Percentiles rank a stretch among this genome's conserved stretches.
phyloP scores from a whole-genome alignment of 345 rosid species.

The Brassica nigra region DNA sequence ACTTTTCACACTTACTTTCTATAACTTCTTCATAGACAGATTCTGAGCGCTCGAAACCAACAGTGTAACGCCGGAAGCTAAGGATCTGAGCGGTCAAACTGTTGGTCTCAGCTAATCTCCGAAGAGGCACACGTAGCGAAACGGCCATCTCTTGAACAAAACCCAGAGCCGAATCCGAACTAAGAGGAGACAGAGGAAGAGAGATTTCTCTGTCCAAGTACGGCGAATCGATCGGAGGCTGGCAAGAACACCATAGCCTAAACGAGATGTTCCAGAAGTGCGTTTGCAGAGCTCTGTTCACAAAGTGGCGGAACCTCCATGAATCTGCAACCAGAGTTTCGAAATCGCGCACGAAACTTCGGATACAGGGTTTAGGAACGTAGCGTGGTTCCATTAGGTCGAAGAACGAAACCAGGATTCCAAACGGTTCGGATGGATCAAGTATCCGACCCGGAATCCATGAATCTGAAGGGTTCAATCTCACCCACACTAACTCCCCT shows the following conservation, averaged over 20 bases:
- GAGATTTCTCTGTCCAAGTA: conserved; percentile 21
- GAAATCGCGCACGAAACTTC: conserved; percentile 37
- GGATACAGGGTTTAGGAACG: conserved; percentile 28
- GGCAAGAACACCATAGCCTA: conserved; percentile 40
- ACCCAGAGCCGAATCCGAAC: conserved; percentile 16
- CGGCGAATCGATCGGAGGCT: conserved; percentile 25
- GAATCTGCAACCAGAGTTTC: conserved; percentile 17
- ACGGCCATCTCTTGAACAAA: conserved; percentile 29
- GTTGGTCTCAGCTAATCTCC: conserved; percentile 37
- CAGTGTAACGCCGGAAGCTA: conserved; percentile 36
- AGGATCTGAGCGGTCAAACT: conserved; percentile 34
- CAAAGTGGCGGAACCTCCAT: conserved; percentile 9
- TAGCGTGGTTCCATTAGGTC: conserved; percentile 27
- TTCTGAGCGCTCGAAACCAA: conserved; percentile 10
- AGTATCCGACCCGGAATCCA: conserved; percentile 42
- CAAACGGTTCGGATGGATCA: conserved; percentile 20
- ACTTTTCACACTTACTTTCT: conserved; percentile 23
- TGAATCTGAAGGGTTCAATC: background rate
- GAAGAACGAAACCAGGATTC: conserved; percentile 31
- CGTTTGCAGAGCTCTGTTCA: conserved; percentile 34
- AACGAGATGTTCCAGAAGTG: conserved; percentile 40
- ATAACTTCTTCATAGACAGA: conserved; percentile 19
- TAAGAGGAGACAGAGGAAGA: conserved; percentile 6
- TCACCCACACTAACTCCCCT: conserved; percentile 35
- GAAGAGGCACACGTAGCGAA: conserved; percentile 18